Evolutionary conservation across 2,329 filamentous ascomycete species (phyloP), one percentile per base, ranked within the genome.

Genomic region (Phialocephala sp.): DNA sequence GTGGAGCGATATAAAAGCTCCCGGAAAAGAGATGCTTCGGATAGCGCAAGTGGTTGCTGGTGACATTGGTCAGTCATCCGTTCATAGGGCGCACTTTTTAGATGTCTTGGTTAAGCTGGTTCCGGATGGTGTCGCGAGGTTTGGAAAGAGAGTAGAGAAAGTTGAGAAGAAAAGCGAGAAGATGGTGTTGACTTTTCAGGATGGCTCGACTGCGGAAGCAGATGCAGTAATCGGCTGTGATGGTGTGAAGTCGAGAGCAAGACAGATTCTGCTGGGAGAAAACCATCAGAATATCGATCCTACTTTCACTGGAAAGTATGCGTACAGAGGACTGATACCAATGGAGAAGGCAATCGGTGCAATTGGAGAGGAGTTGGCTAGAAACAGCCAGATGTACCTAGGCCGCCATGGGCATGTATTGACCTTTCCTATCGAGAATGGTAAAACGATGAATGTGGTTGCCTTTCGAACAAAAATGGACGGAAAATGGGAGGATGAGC

Each of bases 281-380:
- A 59, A 71, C 50, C 66, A 73, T 56, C 62, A 62, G 32, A 60
- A 39, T 45, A 62, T 62, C 2, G 52, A 71, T 52, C 66, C 72
- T 8, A 74, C 78, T 1, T 90, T 87, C 72, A 83, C 82, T 0
- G 79, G 83, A 37, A 87, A 88, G 67, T 86, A 85, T 75, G 88
- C 85, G 39, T 91, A 88, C 75, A 81, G 89, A 8, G 84, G 84
- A 0, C 75, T 91, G 2, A 79, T 90, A 1, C 85, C 87, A 0
- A 90, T 90, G 81, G 77, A 80, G 0, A 74, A 81, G 18, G 87
- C 85, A 0, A 74, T 79, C 0, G 73, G 78, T 12, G 79, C 80
- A 1, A 69, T 90, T 2, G 84, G 85, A 1, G 74, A 81, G 9
- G 77, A 85, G 45, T 77, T 83, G 43, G 81, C 84, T 0, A 71